Evolutionary conservation across 352 stramenopile species (phyloP).

Genomic region (Pythium monospermum): DNA sequence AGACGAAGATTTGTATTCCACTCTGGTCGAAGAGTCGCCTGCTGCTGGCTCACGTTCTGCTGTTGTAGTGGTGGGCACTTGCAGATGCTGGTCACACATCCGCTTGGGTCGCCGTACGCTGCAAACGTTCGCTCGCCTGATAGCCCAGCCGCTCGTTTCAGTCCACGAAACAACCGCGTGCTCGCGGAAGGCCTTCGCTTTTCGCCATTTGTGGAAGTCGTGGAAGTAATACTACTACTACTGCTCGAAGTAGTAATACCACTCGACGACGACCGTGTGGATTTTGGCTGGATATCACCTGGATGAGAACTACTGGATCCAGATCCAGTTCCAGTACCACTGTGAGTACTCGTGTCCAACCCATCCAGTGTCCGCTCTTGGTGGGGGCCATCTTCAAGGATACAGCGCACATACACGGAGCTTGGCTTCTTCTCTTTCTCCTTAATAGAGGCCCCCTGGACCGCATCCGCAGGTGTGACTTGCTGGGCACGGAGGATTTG

Average conservation of each 20-base stretch:
- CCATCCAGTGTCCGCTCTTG: constrained; percentile 71
- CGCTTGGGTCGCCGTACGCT: constrained; percentile 61
- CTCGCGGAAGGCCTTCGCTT: constrained; percentile 45
- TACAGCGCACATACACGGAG: constrained; percentile 67
- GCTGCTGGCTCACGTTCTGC: constrained; percentile 22
- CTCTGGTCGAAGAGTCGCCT: constrained; percentile 37
- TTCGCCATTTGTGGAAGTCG: constrained; percentile 17
- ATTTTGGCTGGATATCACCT: constrained; percentile 19
- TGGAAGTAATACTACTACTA: constrained; percentile 11
- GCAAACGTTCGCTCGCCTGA: constrained; percentile 70
- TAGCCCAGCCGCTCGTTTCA: constrained; percentile 67
- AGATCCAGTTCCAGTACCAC: background rate
- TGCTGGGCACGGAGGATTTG: constrained; percentile 73
- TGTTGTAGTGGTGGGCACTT: constrained; percentile 32
- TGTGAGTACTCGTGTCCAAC: constrained; percentile 35
- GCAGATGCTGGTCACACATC: constrained; percentile 73
- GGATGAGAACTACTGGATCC: no score
- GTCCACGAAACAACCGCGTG: constrained; percentile 64
- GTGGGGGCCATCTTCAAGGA: constrained; percentile 72
- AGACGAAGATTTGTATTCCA: constrained; percentile 75
- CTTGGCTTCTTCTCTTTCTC: constrained; percentile 36
- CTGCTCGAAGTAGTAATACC: constrained; percentile 20
- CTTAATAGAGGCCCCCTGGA: constrained; percentile 3
- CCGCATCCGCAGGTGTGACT: constrained; percentile 36
- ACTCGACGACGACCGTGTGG: constrained; percentile 5